Conservation (phyloP, 1,284 basidiomycete genomes). For the Xerocomus nothofagi region DNA sequence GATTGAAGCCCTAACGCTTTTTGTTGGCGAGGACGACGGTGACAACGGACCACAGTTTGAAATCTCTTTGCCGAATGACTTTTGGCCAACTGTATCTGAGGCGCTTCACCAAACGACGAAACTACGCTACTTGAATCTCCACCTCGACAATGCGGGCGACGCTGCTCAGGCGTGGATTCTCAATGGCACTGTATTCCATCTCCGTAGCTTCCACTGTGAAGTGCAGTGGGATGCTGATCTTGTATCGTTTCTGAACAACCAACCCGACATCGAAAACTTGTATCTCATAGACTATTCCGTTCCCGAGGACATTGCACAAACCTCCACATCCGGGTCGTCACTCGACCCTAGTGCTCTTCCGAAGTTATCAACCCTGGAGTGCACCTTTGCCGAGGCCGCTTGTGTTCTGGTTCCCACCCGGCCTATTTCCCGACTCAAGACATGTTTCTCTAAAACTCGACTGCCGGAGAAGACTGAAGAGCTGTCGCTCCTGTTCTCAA, state of each 20-base stretch:
- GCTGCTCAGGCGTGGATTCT: constrained; percentile 55
- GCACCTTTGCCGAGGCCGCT: constrained; percentile 65
- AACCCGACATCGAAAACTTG: constrained; percentile 52
- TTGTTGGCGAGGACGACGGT: constrained; percentile 25
- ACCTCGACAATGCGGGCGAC: constrained; percentile 37
- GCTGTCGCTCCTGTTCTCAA: constrained; percentile 46
- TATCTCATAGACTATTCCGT: constrained; percentile 58
- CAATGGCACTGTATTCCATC: constrained; percentile 46
- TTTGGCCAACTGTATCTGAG: constrained; percentile 50
- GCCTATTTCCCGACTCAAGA: constrained; percentile 60
- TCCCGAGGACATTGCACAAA: constrained; percentile 5
- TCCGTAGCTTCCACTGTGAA: constrained; percentile 62
- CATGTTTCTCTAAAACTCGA: constrained; percentile 61
- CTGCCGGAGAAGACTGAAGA: constrained; percentile 50
- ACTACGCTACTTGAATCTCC: constrained; percentile 52
- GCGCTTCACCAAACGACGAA: constrained; percentile 46
- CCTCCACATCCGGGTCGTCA: constrained; percentile 5
- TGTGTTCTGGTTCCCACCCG: constrained; percentile 52
- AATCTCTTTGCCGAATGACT: constrained; percentile 35
- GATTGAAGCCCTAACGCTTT: constrained; percentile 55
- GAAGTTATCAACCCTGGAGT: constrained; percentile 54
- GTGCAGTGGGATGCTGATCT: constrained; percentile 60
- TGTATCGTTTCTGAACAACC: constrained; percentile 52
- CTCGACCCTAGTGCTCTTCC: constrained; percentile 41
- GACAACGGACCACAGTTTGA: not conserved